phyloP scores from a whole-genome alignment of 2,329 filamentous ascomycete species.

The Reticulascus tulasneorum region DNA sequence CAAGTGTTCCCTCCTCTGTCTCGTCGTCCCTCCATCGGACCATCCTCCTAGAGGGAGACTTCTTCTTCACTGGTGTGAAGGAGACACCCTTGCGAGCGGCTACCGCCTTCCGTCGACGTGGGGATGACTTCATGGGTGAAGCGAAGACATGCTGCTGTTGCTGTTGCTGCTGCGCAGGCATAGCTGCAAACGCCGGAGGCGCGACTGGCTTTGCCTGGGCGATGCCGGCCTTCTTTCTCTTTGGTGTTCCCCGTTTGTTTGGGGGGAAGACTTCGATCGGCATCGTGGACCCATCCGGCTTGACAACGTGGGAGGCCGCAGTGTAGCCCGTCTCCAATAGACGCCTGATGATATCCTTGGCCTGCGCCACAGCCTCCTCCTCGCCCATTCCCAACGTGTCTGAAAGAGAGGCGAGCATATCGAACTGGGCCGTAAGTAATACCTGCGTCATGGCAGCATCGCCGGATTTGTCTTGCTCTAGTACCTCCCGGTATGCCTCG shows the following conservation, averaged over 20 bases:
- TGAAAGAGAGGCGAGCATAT: slow-evolving; percentile 78
- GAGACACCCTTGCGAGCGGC: slow-evolving; percentile 63
- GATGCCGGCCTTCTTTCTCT: slow-evolving; percentile 57
- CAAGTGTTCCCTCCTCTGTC: slow-evolving; percentile 74
- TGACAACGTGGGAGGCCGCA: slow-evolving; percentile 78
- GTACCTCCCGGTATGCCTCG: slow-evolving; percentile 70
- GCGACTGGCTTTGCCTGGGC: slow-evolving; percentile 40
- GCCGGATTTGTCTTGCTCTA: slow-evolving; percentile 79
- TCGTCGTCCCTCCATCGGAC: slow-evolving; percentile 93
- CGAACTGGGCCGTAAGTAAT: slow-evolving; percentile 85
- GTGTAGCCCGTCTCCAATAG: slow-evolving; percentile 73
- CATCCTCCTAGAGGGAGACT: slow-evolving; percentile 64
- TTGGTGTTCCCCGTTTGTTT: slow-evolving; percentile 69
- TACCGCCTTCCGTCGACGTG: slow-evolving; percentile 70
- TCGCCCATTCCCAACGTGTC: slow-evolving; percentile 80
- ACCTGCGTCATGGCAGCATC: slow-evolving; percentile 77
- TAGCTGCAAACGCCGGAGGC: slow-evolving; percentile 35
- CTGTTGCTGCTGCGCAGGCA: slow-evolving; percentile 18
- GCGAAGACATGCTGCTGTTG: slow-evolving; percentile 24
- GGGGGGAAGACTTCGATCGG: slow-evolving; percentile 67
- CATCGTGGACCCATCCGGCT: slow-evolving; percentile 69
- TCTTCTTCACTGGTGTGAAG: slow-evolving; percentile 80
- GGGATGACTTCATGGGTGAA: slow-evolving; percentile 72
- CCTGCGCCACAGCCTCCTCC: slow-evolving; percentile 75
- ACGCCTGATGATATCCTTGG: slow-evolving; percentile 70